phyloP scores from a whole-genome alignment of 495 filamentous ascomycete genomes.

The Geoglossum glabrum region DNA sequence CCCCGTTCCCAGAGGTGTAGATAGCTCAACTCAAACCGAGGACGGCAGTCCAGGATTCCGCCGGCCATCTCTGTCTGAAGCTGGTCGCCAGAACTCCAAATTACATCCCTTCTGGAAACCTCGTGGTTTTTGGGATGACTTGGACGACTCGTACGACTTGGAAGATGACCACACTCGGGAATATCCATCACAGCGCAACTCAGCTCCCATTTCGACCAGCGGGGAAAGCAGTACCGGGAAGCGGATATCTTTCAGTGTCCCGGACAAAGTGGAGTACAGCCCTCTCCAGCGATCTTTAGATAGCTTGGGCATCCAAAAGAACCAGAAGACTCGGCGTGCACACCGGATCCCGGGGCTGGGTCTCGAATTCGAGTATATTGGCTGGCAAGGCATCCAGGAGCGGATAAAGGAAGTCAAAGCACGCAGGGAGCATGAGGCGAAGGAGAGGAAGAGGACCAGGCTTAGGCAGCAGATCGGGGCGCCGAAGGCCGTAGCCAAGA shows the following conservation, averaged over 20 bases:
- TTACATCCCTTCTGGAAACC: constrained; percentile 74
- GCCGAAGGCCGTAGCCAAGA: background rate
- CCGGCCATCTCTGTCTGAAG: background rate
- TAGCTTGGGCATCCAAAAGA: constrained; percentile 8
- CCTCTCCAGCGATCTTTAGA: constrained; percentile 4
- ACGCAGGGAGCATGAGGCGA: constrained; percentile 29
- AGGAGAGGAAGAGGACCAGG: constrained; percentile 40
- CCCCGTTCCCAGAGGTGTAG: constrained; percentile 6
- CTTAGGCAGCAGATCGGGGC: constrained; percentile 46
- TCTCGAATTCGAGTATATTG: constrained; percentile 31
- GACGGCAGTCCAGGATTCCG: background rate
- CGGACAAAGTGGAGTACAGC: background rate
- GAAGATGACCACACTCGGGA: constrained; percentile 17
- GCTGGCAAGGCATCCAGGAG: constrained; percentile 28
- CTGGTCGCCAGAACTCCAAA: constrained; percentile 21
- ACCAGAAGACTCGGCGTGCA: constrained; percentile 15
- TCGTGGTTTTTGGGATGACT: constrained; percentile 47
- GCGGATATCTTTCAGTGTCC: background rate
- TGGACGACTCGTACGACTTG: constrained; percentile 29
- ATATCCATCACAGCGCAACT: background rate
- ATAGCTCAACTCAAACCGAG: constrained; percentile 6
- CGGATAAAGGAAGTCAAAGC: constrained; percentile 38
- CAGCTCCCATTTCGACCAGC: background rate
- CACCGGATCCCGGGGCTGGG: constrained; percentile 25
- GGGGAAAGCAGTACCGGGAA: background rate